A percentile compares a stretch with the other conserved stretches of the same genome.
Evolutionary conservation across 805 yeast genomes (phyloP).

Genomic region (Kuraishia ogatae): DNA sequence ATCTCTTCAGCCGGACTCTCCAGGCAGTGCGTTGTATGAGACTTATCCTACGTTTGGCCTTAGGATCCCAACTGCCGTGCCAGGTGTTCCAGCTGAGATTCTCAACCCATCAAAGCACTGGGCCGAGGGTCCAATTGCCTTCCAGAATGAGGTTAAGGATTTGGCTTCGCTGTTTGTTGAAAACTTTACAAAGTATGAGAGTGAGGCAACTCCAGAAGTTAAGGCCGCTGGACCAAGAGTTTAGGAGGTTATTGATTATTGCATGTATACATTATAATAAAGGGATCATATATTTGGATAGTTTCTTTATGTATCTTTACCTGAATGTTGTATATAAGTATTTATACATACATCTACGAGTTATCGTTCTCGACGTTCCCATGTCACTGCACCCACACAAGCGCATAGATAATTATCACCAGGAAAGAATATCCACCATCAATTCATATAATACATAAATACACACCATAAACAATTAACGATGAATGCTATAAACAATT

Average conservation of each 20-base stretch:
- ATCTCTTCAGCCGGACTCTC: constrained; percentile 37
- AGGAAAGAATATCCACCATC: too few relatives aligned
- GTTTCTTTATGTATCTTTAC: too few relatives aligned
- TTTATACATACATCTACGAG: too few relatives aligned
- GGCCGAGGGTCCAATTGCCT: constrained; percentile 50
- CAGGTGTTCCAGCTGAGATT: constrained; percentile 75
- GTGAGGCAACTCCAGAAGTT: constrained; percentile 79
- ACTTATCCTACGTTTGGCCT: constrained; percentile 80
- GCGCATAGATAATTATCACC: too few relatives aligned
- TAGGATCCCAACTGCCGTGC: constrained; percentile 74
- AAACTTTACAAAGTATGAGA: constrained; percentile 79
- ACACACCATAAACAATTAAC: too few relatives aligned
- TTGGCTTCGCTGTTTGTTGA: constrained; percentile 75
- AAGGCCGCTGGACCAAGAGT: constrained; percentile 79
- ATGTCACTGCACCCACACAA: too few relatives aligned
- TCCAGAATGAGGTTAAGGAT: constrained; percentile 44
- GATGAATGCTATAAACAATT: too few relatives aligned
- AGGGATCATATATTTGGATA: too few relatives aligned
- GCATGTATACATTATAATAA: neutral
- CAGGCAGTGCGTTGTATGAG: constrained; percentile 63
- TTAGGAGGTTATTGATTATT: neutral
- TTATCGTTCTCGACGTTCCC: too few relatives aligned
- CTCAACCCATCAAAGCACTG: constrained; percentile 84
- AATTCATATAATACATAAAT: too few relatives aligned
- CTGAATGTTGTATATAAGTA: too few relatives aligned